phyloP scores from a whole-genome alignment of 495 filamentous ascomycete species.

The Tuber brumale region DNA sequence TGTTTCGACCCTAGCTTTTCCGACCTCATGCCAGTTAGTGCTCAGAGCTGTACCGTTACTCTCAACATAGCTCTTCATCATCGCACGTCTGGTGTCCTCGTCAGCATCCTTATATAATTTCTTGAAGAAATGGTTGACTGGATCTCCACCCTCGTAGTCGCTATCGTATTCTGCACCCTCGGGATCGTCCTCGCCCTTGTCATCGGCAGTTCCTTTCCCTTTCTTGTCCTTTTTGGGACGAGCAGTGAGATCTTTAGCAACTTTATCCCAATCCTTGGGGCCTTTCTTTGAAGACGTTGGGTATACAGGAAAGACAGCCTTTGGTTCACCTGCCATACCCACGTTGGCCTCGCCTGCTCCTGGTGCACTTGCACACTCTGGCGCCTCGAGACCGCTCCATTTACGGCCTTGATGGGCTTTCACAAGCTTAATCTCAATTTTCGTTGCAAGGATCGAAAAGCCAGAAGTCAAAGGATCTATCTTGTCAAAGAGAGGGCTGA shows the following conservation, averaged over 20 bases:
- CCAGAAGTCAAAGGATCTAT: slow-evolving; percentile 58
- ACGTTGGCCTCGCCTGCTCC: not conserved
- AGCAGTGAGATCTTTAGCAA: slow-evolving; percentile 54
- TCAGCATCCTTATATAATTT: slow-evolving; percentile 74
- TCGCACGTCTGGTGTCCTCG: slow-evolving; percentile 75
- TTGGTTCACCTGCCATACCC: slow-evolving; percentile 20
- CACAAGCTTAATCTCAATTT: slow-evolving; percentile 72
- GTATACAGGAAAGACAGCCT: slow-evolving; percentile 55
- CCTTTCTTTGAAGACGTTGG: slow-evolving; percentile 82
- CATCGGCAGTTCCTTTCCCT: slow-evolving; percentile 27
- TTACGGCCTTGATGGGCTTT: slow-evolving; percentile 65
- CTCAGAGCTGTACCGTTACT: slow-evolving; percentile 89
- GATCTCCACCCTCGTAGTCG: slow-evolving; percentile 58
- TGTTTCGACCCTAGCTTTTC: slow-evolving; percentile 62
- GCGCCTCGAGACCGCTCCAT: slow-evolving; percentile 65
- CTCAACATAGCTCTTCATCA: slow-evolving; percentile 96
- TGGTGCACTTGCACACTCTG: slow-evolving; percentile 36
- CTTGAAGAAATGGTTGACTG: slow-evolving; percentile 87
- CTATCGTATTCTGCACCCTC: slow-evolving; percentile 52
- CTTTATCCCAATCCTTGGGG: slow-evolving; percentile 86
- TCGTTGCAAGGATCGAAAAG: slow-evolving; percentile 63
- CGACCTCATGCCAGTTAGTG: slow-evolving; percentile 86
- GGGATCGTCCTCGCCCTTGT: slow-evolving; percentile 39
- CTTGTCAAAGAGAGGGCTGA: slow-evolving; percentile 63
- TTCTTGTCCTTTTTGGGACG: slow-evolving; percentile 45